phyloP scores from a whole-genome alignment of 2,329 filamentous ascomycete species.

The Periconia sp. region DNA sequence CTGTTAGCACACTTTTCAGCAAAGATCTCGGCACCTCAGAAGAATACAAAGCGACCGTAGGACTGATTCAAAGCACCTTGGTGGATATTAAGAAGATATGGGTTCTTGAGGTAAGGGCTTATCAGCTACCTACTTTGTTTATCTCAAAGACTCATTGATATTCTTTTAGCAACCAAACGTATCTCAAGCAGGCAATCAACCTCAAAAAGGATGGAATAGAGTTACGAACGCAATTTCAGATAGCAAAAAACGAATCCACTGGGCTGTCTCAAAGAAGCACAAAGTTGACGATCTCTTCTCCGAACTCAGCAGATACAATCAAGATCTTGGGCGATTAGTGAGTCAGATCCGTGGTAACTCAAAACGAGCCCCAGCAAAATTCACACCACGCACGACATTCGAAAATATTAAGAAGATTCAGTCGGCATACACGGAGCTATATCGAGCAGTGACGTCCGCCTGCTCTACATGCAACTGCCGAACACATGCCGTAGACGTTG shows the following conservation, averaged over 20 bases:
- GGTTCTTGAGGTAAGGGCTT: background rate
- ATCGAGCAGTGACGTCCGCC: background rate
- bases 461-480: background rate
- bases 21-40: background rate
- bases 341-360: background rate
- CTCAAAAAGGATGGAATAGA: background rate
- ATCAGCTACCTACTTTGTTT: background rate
- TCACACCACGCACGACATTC: background rate
- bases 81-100: background rate
- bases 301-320: conserved; percentile 1
- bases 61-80: background rate
- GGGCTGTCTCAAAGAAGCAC: background rate
- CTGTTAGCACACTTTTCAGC: background rate
- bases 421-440: background rate
- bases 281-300: background rate
- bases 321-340: background rate
- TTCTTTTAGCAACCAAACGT: background rate
- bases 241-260: background rate
- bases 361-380: background rate
- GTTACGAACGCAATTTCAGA: background rate
- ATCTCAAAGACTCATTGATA: background rate
- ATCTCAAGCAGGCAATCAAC: background rate
- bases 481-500: background rate
- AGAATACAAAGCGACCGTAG: background rate
- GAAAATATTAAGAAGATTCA: conserved; percentile 1